A percentile compares a stretch with the other conserved stretches of the same genome.
These are phyloP conservation scores for Carex cristatella DNA, from an alignment of 176 grass and related monocot genomes.

Conservation along the genomic window DNA sequence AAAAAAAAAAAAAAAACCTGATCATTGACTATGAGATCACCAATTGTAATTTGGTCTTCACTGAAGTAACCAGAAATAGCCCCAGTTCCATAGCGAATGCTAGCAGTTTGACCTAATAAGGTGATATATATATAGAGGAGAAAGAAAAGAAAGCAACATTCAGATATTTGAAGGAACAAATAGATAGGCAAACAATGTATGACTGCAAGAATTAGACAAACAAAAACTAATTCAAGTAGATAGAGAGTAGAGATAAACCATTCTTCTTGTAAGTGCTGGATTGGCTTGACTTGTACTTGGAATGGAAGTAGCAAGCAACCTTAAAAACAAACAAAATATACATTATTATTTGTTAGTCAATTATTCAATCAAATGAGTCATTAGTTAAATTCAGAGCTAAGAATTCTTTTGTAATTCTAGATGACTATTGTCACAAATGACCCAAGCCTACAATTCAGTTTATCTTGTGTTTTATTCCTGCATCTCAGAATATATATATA, in stretches of 20 bases:
- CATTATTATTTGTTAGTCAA: neutral
- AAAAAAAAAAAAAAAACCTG: conserved; percentile 37
- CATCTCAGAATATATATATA: neutral
- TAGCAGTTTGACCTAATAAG: conserved; percentile 62
- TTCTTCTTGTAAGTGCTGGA: conserved; percentile 91
- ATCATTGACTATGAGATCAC: conserved; percentile 60
- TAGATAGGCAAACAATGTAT: neutral
- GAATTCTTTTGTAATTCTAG: neutral
- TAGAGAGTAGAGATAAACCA: conserved; percentile 38
- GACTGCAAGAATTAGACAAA: neutral
- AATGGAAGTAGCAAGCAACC: conserved; percentile 90
- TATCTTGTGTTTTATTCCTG: neutral
- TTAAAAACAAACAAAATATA: conserved; percentile 17
- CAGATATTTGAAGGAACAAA: conserved; percentile 6
- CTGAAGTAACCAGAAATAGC: conserved; percentile 84
- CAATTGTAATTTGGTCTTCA: conserved; percentile 59
- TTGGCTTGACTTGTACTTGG: conserved; percentile 69
- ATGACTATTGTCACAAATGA: neutral
- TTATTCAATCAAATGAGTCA: neutral
- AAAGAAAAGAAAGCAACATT: conserved; percentile 15
- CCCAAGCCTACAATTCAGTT: neutral
- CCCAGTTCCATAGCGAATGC: conserved; percentile 88
- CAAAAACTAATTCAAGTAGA: neutral
- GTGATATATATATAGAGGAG: neutral
- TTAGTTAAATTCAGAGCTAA: neutral